A percentile compares a stretch with the other conserved stretches of the same genome.
Conservation (phyloP, 371 early-diverging fungal genomes). For the Actinomortierella ambigua region DNA sequence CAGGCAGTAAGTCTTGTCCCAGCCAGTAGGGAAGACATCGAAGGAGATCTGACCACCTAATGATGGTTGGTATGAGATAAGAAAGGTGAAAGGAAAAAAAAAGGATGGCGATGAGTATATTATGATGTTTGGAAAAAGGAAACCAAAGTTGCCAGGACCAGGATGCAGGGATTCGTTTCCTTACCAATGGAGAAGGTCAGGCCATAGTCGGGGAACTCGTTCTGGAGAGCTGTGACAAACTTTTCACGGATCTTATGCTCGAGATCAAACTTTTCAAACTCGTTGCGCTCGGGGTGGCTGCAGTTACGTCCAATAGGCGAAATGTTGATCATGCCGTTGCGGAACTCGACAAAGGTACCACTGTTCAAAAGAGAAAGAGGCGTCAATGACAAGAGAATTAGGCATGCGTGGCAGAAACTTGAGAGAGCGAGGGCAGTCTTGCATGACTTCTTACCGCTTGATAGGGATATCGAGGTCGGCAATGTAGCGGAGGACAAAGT, state of each 20-base stretch:
- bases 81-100: not conserved
- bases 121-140: too few relatives aligned
- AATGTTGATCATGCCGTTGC: slow-evolving; percentile 99
- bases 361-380: slow-evolving; percentile 45
- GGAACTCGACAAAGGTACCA: slow-evolving; percentile 99
- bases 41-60: slow-evolving; percentile 98
- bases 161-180: too few relatives aligned
- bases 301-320: slow-evolving; percentile 99
- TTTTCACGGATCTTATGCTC: slow-evolving; percentile 80
- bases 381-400: too few relatives aligned
- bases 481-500: slow-evolving; percentile 94
- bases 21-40: slow-evolving; percentile 99
- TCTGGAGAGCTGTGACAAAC: slow-evolving; percentile 87
- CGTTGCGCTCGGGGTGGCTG: slow-evolving; percentile 91
- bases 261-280: slow-evolving; percentile 94
- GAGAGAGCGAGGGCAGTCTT: too few relatives aligned
- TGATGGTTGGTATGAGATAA: too few relatives aligned
- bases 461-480: slow-evolving; percentile 95
- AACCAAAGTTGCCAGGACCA: too few relatives aligned
- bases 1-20: slow-evolving; percentile 99
- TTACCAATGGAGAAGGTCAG: slow-evolving; percentile 97
- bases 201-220: slow-evolving; percentile 87
- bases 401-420: too few relatives aligned
- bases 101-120: not conserved
- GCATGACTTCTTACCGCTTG: slow-evolving; percentile 76